Evolutionary conservation across 306 rosid genomes (phyloP), one percentile per base, ranked within the genome.

Genomic region (Sphenostylis stenocarpa): DNA sequence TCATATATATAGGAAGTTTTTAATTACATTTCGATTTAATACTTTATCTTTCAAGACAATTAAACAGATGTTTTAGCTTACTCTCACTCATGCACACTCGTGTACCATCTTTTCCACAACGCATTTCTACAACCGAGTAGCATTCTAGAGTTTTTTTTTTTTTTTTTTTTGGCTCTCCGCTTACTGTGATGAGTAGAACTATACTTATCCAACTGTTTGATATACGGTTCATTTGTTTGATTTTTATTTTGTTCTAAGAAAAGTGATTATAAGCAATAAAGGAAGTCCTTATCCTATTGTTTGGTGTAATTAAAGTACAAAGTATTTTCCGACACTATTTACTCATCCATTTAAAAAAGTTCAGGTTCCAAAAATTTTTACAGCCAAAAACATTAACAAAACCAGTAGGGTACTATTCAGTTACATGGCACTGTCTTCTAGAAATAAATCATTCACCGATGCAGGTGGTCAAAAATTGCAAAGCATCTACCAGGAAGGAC

Each of bases 401-500:
- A 36, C 36, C 58, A 47, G 15, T 45, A 26, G 4, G 29, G 60
- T 45, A 45, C 56, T 67, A 44, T 66, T 38, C 13, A 4, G 49
- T 66, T 64, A 66, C 48, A 23, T 65, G 70, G 19, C 53, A 41
- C 20, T 66, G 19, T 66, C 28, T 48, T 63, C 14, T 4, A 68
- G 51, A 48, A 63, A 63, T 63, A 48, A 76, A 76, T 65, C 21
- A 51, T 64, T 76, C 63, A 67, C 34, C 48, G 60, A 44, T 65
- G 52, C 84, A 93, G 97, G 94, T 93, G 97, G 97, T 90, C 97
- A 29, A 93, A 89, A 88, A 90, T 93, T 11, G 97, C 97, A 5
- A 93, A 89, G 81, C 94, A 93, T 76, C 79, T 92, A 14, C 97
- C 97, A 84, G 80, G 80, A 23, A 38, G 80, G 56, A 76, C 80